Evolutionary conservation across 768 basidiomycete species (phyloP).

Genomic region (Fomitopsis serialis): DNA sequence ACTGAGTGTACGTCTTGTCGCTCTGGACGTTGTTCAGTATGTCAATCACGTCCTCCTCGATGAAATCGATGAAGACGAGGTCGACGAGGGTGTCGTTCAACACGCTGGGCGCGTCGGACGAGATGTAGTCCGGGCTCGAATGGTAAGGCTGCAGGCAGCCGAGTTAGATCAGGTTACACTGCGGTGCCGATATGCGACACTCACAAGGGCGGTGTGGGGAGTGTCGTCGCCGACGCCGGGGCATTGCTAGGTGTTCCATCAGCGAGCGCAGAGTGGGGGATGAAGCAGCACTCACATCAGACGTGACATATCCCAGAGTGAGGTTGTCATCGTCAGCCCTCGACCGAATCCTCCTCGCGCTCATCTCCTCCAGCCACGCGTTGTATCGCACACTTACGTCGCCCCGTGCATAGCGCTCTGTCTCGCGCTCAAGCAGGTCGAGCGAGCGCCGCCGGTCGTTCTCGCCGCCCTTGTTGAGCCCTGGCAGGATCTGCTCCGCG

Average conservation of each 20-base stretch:
- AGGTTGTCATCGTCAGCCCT: conserved; percentile 40
- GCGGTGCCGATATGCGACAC: neutral
- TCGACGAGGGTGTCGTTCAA: conserved; percentile 51
- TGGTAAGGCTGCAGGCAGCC: conserved; percentile 35
- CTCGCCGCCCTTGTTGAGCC: conserved; percentile 44
- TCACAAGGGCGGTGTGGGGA: conserved; percentile 47
- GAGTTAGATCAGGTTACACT: neutral
- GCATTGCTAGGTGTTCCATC: conserved; percentile 38
- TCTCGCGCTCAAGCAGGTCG: conserved; percentile 29
- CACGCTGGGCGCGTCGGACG: conserved; percentile 47
- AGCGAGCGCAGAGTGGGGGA: neutral
- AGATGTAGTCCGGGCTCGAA: conserved; percentile 51
- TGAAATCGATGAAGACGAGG: conserved; percentile 73
- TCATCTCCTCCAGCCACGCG: conserved; percentile 58
- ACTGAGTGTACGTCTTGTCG: conserved; percentile 39
- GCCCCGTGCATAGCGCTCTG: conserved; percentile 40
- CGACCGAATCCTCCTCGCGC: conserved; percentile 31
- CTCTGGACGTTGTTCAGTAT: conserved; percentile 55
- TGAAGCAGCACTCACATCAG: conserved; percentile 41
- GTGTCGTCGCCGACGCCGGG: conserved; percentile 75
- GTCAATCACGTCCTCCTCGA: conserved; percentile 43
- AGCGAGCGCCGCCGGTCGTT: conserved; percentile 27
- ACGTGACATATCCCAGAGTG: conserved; percentile 73
- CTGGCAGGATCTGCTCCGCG: conserved; percentile 48
- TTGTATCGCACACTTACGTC: conserved; percentile 46